Evolutionary conservation across 345 rosid genomes (phyloP), one percentile per base, ranked within the genome.

Genomic region (Brassica carinata): DNA sequence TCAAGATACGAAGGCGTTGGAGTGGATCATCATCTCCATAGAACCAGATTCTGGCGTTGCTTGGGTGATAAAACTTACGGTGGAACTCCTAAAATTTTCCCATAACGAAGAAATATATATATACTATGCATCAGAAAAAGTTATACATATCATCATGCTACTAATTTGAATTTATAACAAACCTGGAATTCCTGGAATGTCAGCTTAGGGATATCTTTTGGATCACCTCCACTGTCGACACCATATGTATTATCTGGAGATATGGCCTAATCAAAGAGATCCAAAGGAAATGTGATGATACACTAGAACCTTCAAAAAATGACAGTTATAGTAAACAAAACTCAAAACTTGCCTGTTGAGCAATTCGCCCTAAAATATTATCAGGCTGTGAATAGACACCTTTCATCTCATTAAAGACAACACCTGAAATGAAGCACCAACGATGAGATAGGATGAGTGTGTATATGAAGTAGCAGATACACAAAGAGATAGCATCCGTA

Each of bases 331-430:
- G 36, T n/a, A 73, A 62, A 26, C 38, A 68, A 58, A 77, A 62
- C 31, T 15, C 58, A 72, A 71, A 64, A 83, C 86, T 82, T 86
- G 83, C 99, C 98, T 87, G 97, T 64, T 91, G 98, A 65, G 96
- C 80, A 77, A 87, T 69, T 15, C 96, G 86, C 43, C 97, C 97
- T 82, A 95, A 82, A 57, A 93, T 89, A 85, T 89, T 95, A 84
- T 95, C 99, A 31, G 99, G 99, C 88, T 95, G 99, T 30, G 99
- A 95, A 69, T 95, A 95, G 68, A 95, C 98, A 67, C 99, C 99
- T 85, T 93, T 95, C 98, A 95, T 95, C 89, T 95, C 99, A 80
- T 95, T 95, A 76, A 95, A 95, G 73, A 95, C 98, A 83, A 95
- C 99, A 71, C 99, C 99, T 95, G 87, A 77, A 77, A 76, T 79